Evolutionary conservation across 2,329 filamentous ascomycete genomes (phyloP).

Genomic region (Cercospora sp.): DNA sequence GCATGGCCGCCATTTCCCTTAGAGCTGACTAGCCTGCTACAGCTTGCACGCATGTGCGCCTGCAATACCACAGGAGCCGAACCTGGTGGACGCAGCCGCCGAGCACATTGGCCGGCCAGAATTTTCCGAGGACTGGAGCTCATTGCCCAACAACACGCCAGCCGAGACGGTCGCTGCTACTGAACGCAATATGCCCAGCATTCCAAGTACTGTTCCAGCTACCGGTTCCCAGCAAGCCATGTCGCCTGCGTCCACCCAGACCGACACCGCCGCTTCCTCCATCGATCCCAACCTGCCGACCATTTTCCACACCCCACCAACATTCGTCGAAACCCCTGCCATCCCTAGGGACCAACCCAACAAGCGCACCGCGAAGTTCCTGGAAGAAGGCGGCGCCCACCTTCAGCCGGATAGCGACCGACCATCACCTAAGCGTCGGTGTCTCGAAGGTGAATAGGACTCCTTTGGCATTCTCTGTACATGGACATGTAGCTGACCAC

Average conservation of each 20-base stretch:
- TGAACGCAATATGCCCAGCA: too few relatives aligned
- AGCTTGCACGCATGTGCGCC: not conserved
- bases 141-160: too few relatives aligned
- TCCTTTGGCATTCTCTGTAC: not conserved
- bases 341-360: not conserved
- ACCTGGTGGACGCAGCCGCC: not conserved
- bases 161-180: too few relatives aligned
- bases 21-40: not conserved
- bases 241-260: too few relatives aligned
- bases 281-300: too few relatives aligned
- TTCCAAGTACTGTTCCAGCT: too few relatives aligned
- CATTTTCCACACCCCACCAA: too few relatives aligned
- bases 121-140: not conserved
- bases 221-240: too few relatives aligned
- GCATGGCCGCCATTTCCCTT: not conserved
- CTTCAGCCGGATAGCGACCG: not conserved
- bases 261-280: too few relatives aligned
- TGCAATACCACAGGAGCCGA: not conserved
- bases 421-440: not conserved
- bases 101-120: not conserved
- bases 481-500: not conserved
- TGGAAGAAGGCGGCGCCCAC: not conserved
- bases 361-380: not conserved
- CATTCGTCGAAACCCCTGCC: too few relatives aligned
- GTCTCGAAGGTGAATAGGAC: not conserved